These are phyloP conservation scores for Trichoderma sp. DNA, from an alignment of 2,329 filamentous ascomycete genomes.

Conservation along the genomic window DNA sequence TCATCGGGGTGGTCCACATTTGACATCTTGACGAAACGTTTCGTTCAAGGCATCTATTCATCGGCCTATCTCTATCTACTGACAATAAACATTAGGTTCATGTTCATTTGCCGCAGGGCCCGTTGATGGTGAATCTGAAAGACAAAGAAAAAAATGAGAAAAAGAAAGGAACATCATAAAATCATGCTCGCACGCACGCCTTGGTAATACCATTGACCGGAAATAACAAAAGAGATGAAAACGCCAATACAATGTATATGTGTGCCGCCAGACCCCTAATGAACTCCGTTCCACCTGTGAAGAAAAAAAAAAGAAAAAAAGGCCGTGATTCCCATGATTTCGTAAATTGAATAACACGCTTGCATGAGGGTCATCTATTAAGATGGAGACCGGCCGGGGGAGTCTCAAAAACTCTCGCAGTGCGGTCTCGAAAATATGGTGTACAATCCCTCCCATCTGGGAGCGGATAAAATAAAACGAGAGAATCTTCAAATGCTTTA, in stretches of 20 bases:
- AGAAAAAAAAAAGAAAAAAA: too few relatives aligned
- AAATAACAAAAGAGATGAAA: not conserved
- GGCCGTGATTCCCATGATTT: conserved; percentile 12
- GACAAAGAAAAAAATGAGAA: not conserved
- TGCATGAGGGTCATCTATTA: conserved; percentile 1
- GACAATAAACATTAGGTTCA: not conserved
- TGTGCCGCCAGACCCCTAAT: not conserved
- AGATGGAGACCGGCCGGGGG: not conserved
- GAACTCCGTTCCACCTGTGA: conserved; percentile 7
- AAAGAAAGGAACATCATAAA: not conserved
- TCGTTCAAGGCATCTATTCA: not conserved
- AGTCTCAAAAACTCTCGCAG: not conserved
- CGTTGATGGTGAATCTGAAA: not conserved
- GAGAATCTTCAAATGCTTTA: not conserved
- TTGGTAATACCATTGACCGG: not conserved
- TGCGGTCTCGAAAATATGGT: not conserved
- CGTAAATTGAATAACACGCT: conserved; percentile 13
- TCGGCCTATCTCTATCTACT: conserved; percentile 4
- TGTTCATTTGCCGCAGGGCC: not conserved
- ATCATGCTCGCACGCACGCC: not conserved
- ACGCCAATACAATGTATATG: conserved; percentile 9
- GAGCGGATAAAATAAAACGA: not conserved
- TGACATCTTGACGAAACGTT: not conserved
- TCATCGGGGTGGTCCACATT: too few relatives aligned
- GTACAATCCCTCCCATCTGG: not conserved